Evolutionary conservation across 371 early-diverging fungal genomes (phyloP).

Genomic region (Haplosporangium sp.): DNA sequence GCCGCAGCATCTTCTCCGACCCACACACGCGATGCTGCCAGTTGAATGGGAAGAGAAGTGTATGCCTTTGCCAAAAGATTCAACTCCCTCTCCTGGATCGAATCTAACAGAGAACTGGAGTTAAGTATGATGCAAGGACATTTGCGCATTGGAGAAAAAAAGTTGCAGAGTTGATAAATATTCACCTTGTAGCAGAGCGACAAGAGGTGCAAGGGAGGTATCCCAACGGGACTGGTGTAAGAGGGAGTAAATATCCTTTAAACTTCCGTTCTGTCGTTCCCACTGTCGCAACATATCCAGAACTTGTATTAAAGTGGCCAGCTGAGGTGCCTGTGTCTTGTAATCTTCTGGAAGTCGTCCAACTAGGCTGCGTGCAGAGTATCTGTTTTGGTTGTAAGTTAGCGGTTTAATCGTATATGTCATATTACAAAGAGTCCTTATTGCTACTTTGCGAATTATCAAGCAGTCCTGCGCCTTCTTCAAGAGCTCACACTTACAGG

Average conservation of each 20-base stretch:
- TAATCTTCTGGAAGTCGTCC: constrained; percentile 33
- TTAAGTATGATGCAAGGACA: neutral
- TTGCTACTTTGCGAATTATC: neutral
- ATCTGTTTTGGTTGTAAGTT: constrained; percentile 10
- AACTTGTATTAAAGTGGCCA: constrained; percentile 29
- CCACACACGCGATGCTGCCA: constrained; percentile 55
- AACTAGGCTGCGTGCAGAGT: constrained; percentile 45
- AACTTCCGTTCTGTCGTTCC: constrained; percentile 51
- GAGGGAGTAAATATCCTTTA: constrained; percentile 41
- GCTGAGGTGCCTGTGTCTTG: constrained; percentile 33
- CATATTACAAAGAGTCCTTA: neutral
- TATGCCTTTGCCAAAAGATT: constrained; percentile 52
- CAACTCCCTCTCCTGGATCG: constrained; percentile 50
- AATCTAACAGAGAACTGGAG: constrained; percentile 18
- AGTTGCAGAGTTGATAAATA: too few species aligned
- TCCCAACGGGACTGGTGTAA: constrained; percentile 51
- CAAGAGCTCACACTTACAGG: constrained; percentile 31
- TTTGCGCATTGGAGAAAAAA: neutral
- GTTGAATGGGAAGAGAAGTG: constrained; percentile 44
- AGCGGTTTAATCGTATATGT: neutral
- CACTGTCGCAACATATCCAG: constrained; percentile 39
- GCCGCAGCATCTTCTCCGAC: constrained; percentile 44
- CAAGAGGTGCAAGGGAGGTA: constrained; percentile 34
- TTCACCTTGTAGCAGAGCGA: constrained; percentile 46
- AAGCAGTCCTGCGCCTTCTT: neutral